phyloP scores from a whole-genome alignment of 2,329 filamentous ascomycete genomes.

The Parascedosporium putredinis region DNA sequence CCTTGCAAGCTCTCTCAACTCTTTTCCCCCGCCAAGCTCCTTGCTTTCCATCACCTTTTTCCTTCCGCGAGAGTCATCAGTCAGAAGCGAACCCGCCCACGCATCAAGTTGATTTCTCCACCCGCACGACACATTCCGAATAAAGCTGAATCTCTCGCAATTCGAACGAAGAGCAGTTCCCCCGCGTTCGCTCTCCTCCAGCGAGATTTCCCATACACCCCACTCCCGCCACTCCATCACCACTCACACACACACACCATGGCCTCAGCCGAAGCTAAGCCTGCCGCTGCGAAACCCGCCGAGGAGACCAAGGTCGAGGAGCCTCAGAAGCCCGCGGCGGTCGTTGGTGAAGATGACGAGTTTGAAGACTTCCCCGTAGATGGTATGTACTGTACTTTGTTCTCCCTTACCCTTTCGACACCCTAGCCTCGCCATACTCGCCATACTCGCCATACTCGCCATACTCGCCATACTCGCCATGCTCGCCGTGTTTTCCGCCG shows the following conservation, averaged over 20 bases:
- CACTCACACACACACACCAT: constrained; percentile 13
- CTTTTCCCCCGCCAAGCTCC: background rate
- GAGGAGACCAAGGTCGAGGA: constrained; percentile 26
- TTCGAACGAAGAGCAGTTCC: no score
- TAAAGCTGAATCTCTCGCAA: background rate
- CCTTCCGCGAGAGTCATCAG: no score
- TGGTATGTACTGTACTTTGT: constrained; percentile 42
- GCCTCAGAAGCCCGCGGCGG: constrained; percentile 32
- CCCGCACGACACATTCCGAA: background rate
- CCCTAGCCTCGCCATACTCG: background rate
- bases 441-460: background rate
- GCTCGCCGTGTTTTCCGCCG: no score
- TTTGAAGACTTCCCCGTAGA: constrained; percentile 98
- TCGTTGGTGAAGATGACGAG: constrained; percentile 94
- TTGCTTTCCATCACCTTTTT: no score
- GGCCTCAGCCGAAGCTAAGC: constrained; percentile 20
- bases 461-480: no score
- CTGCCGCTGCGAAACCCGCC: constrained; percentile 17
- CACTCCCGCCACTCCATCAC: no score
- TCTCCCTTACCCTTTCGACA: background rate
- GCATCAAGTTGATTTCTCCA: no score
- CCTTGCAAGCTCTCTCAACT: background rate
- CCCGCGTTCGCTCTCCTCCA: no score
- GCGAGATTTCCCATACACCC: no score
- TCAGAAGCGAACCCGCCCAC: no score